Base-by-base conservation (phyloP, 2,329 filamentous ascomycete species). In the Aspergillus fijiensis region DNA sequence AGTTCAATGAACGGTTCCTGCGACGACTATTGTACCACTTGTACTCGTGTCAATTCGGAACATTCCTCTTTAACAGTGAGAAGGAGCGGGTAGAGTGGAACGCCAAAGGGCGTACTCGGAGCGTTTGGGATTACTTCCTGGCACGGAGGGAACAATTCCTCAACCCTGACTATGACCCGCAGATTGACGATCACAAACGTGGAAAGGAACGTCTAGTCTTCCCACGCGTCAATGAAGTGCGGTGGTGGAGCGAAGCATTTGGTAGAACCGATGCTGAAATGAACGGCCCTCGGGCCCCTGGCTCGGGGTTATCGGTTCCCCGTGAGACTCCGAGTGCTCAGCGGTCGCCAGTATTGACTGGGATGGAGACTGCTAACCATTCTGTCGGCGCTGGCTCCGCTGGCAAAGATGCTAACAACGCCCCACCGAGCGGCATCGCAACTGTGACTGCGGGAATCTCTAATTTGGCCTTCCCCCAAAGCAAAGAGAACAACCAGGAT, bases 121-220 rank as follows among this genome's bases (percentile, higher is more conserved):
- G 91, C 23, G 95, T 97, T 1, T 99, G 95, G 95, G 90, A 95
- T 67, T 97, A 98, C 73, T 98, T 99, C 75, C 80, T 98, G 7
- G 87, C 89, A 49, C 86, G 93, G 11, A 87, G 85, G 65, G 81
- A 85, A 21, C 90, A 96, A 69, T 99, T 98, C 69, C 80, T 87
- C 42, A 98, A 98, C 70, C 84, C 87, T 0, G 83, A 89, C 33
- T 99, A 94, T 71, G 89, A 96, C 57, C 82, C 85, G 0, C 77
- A 80, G 5, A 81, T 93, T 39, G 90, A 97, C 63, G 92, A 97
- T 69, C 87, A 90, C 49, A 82, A 89, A 60, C 87, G 90, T 58
- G 92, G 91, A 4, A 87, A 88, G 60, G 93, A 96, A 72, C 85
- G 92, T 4, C 84, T 99, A 7, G 83, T 99, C 14, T 90, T 98